phyloP scores from a whole-genome alignment of 306 rosid genomes.

The Pterocarpus santalinus region DNA sequence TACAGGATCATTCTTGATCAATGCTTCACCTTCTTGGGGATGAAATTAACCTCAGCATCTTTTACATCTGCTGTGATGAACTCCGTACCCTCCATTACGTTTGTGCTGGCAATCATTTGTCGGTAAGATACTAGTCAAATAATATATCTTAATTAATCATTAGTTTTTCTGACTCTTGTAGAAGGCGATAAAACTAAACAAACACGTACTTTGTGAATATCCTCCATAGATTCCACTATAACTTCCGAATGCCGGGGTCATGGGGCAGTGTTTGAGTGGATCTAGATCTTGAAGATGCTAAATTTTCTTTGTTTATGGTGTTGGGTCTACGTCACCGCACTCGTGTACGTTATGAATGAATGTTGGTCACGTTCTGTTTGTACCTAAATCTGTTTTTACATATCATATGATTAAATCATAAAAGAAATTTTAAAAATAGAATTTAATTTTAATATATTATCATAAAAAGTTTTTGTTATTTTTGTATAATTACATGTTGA shows the following conservation, averaged over 20 bases:
- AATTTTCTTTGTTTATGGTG: conserved; percentile 7
- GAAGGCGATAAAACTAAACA: not conserved
- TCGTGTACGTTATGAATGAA: not conserved
- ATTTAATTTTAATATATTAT: too few relatives aligned
- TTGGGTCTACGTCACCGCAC: conserved; percentile 37
- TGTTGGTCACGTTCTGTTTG: not conserved
- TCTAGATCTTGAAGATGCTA: conserved; percentile 14
- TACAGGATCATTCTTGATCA: conserved; percentile 58
- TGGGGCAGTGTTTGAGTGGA: conserved; percentile 2
- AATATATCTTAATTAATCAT: not conserved
- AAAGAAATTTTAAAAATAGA: not conserved
- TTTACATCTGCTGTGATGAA: conserved; percentile 57
- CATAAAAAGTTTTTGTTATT: too few relatives aligned
- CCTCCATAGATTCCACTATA: conserved; percentile 47
- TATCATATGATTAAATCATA: too few relatives aligned
- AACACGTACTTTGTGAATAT: conserved; percentile 31
- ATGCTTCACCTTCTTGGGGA: conserved; percentile 48
- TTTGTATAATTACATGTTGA: too few relatives aligned
- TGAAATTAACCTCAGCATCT: conserved; percentile 54
- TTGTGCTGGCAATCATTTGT: conserved; percentile 50
- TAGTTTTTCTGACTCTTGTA: not conserved
- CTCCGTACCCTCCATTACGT: conserved; percentile 53
- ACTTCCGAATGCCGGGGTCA: not conserved
- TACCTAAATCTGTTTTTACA: too few relatives aligned
- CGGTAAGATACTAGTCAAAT: conserved; percentile 33